Evolutionary conservation across 805 yeast species (phyloP), one percentile per base, ranked within the genome.

Genomic region (Candida jianshihensis): DNA sequence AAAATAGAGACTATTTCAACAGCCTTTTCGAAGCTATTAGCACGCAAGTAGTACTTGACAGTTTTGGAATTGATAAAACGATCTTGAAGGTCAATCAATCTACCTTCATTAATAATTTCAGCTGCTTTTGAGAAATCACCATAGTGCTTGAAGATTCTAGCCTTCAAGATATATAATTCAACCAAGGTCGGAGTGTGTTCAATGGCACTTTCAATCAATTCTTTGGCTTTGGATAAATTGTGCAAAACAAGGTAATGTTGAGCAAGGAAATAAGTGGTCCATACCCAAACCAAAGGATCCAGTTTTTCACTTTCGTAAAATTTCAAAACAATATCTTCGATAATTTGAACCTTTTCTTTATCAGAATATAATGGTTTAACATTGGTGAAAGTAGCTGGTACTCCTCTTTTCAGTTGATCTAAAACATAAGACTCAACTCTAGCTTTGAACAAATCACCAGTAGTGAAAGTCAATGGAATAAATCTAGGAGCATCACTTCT

Each of bases 21-120:
- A 2, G 96, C 97, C 42, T 78, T 74, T 20, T 82, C 83, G 17
- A 85, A 65, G 40, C 73, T 60, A 53, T 84, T 74, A 11, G 92
- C 87, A 50, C 97, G 71, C 42, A 90, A 59, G 35, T 73, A 75
- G 53, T 92, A 92, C 56, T 87, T 87, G 32, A 84, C 83, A 6
- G 96, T 70, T 53, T 87, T 88, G 37, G 95, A 75, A 58, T 92
- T 92, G 53, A 92, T 75, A 56, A 85, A 90, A 46, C 98, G 69
- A 60, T 92, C 99, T 57, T 87, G 96, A 39, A 83, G 68, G 56
- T 92, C 96, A 38, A 83, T 60, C 36, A 66, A 56, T 48, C 96
- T 72, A 13, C 90, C 96, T 37, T 68, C 70, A 40, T 79, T 73
- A 72, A 88, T 75, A 19, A 68, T 54, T 13, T 69, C 71, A 16